phyloP scores from a whole-genome alignment of 2,329 filamentous ascomycete species.

The Pseudogymnoascus sp. region DNA sequence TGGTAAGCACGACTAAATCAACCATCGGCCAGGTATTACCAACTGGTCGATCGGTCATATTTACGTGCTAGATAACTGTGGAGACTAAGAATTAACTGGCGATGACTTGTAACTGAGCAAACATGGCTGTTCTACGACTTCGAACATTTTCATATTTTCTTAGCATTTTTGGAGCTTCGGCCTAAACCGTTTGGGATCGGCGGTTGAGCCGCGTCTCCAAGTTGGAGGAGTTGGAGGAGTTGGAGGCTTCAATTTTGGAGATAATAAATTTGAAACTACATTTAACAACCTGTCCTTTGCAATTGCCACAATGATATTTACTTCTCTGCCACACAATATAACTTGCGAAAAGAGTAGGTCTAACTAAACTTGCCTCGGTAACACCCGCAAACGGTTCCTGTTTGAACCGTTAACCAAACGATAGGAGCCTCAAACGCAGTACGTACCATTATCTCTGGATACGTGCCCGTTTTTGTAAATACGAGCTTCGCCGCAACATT shows the following conservation, averaged over 20 bases:
- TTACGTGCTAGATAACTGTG: constrained; percentile 21
- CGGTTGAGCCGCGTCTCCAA: neutral
- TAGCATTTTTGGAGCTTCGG: neutral
- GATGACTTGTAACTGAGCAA: neutral
- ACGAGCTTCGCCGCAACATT: constrained; percentile 4
- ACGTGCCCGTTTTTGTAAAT: constrained; percentile 1
- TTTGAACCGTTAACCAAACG: neutral
- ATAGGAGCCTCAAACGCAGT: constrained; percentile 1
- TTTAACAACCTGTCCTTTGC: neutral
- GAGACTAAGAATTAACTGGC: neutral
- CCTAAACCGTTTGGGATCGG: neutral
- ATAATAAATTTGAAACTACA: neutral
- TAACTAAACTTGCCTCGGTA: constrained; percentile 2
- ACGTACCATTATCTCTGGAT: constrained; percentile 2
- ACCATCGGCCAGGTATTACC: constrained; percentile 21
- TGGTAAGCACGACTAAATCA: constrained; percentile 25
- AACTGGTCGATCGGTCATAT: constrained; percentile 26
- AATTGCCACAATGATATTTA: neutral
- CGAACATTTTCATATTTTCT: constrained; percentile 5
- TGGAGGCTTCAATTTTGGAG: neutral
- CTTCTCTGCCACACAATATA: neutral
- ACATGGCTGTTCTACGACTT: neutral
- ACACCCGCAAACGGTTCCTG: neutral
- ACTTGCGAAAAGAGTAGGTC: neutral
- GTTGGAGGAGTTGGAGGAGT: neutral